These are phyloP conservation scores for Camelina laxa DNA, from an alignment of 345 rosid genomes.

Conservation along the genomic window DNA sequence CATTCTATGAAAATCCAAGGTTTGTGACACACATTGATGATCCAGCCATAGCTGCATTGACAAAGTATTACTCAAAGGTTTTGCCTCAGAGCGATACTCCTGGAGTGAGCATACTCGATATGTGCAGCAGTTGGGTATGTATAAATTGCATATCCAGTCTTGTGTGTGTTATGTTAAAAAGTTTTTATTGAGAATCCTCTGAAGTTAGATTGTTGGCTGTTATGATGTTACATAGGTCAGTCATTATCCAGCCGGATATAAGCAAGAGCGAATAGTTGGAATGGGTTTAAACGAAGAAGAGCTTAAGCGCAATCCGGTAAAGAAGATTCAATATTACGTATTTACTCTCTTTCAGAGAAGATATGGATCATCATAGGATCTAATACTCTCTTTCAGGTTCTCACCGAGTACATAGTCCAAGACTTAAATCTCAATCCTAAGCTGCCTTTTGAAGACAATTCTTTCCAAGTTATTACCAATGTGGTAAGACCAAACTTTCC, in stretches of 20 bases:
- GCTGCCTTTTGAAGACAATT: conserved; percentile 83
- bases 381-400: conserved; percentile 51
- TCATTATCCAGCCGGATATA: conserved; percentile 90
- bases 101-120: conserved; percentile 83
- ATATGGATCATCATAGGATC: conserved; percentile 20
- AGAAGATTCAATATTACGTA: conserved; percentile 13
- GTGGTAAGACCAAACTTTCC: conserved; percentile 57
- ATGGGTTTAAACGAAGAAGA: conserved; percentile 91
- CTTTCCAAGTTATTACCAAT: conserved; percentile 82
- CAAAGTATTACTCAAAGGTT: conserved; percentile 76
- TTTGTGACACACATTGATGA: conserved; percentile 95
- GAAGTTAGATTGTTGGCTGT: conserved; percentile 5
- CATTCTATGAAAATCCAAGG: conserved; percentile 80
- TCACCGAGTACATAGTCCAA: conserved; percentile 78
- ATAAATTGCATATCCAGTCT: background rate
- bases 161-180: background rate
- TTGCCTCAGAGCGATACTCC: conserved; percentile 81
- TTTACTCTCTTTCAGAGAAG: background rate
- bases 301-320: conserved; percentile 75
- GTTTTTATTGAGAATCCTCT: background rate
- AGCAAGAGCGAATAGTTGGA: conserved; percentile 76
- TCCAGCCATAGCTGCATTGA: conserved; percentile 84
- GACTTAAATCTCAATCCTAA: conserved; percentile 77
- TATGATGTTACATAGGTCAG: conserved; percentile 63
- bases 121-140: conserved; percentile 98